Base-by-base conservation (phyloP, 176 grass and related monocot species). In the Tuctoria greenei region DNA sequence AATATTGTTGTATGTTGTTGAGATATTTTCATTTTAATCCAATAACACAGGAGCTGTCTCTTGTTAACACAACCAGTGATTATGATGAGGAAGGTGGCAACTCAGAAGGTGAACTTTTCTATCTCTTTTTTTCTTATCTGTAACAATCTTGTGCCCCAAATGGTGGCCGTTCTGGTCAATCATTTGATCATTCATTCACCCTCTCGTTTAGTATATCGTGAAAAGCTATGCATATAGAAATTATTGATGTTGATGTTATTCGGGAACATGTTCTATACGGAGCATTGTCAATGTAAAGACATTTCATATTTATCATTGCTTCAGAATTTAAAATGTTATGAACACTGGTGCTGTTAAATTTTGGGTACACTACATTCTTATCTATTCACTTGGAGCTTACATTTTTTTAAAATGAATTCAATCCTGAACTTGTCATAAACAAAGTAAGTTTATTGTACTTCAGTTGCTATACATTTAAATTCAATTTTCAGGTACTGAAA, bases 61-160 rank as follows among this genome's bases (percentile, higher is more conserved):
- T 8, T 72, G 69, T 77, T 75, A 43, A 81, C 9, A 79, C 12
- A 0, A 28, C 71, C 73, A 71, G 24, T 67, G 69, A 75, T 85
- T 54, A 40, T 79, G 68, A 65, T 3, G 64, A 77, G 70, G 78
- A 85, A 85, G 52, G 17, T 69, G 62, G 46, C 40, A 67, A 47
- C 74, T 52, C 50, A 56, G 69, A 86, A 84, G 83, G 83, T 80
- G 14, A 55, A 18, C n/a, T n/a, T n/a, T n/a, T n/a, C n/a, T n/a
- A n/a, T n/a, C n/a, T n/a, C n/a, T 26, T 24, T 34, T 80, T 81
- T 13, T 80, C 55, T 28, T 74, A 7, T 35, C 44, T 35, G 16
- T 26, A n/a, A 17, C 63, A 71, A 76, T 81, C 28, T 74, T 67
- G 13, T 73, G 43, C 21, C 54, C 68, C 69, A 9, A 26, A 63